Evolutionary conservation across 305 asterid genomes (phyloP).

Genomic region (Fraxinus albicans): DNA sequence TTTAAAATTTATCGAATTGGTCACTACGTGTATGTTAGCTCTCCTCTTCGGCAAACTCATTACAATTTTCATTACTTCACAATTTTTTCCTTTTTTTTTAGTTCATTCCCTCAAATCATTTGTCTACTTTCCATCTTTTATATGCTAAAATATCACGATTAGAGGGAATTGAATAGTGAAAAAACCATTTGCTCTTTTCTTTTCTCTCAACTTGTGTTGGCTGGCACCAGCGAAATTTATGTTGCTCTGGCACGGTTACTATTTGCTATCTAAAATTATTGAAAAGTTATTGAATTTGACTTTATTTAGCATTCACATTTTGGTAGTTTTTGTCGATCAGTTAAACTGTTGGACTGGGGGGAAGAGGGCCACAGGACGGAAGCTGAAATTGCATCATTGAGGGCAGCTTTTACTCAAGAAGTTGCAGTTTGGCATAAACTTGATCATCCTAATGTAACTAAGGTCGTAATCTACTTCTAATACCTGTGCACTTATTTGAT

Average conservation of each 20-base stretch:
- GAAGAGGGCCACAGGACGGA: neutral
- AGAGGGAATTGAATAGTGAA: neutral
- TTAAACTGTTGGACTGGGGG: neutral
- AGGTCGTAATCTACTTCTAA: neutral
- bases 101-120: neutral
- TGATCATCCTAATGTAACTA: neutral
- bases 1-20: neutral
- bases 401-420: neutral
- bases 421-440: neutral
- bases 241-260: neutral
- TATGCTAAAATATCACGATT: no score
- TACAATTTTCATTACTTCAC: no score
- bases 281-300: neutral
- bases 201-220: neutral
- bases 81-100: neutral
- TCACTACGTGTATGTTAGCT: neutral
- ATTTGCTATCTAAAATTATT: neutral
- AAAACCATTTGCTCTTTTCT: neutral
- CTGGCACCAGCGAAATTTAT: neutral
- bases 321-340: neutral
- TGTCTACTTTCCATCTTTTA: neutral
- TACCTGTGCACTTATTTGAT: neutral
- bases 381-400: neutral
- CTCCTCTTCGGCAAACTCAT: no score
- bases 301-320: neutral